Base-by-base conservation (phyloP, 139 green algal species). In the Bryopsis sp. region DNA sequence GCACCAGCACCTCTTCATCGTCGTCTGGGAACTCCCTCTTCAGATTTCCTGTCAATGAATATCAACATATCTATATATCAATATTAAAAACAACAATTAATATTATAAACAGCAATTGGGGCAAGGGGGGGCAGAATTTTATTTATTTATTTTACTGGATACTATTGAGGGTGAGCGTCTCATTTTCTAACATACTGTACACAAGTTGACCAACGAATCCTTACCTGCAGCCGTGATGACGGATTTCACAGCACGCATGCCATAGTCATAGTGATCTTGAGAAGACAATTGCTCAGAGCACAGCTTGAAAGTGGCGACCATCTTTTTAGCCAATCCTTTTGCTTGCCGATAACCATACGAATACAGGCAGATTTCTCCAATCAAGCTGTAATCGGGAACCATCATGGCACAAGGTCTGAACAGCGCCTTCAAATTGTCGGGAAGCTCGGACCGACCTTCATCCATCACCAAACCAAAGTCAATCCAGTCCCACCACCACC, bases 271-370 rank as follows among this genome's bases (percentile, higher is more conserved):
- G 77, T 92, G 86, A 63, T 92, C 85, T 68, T 92, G 78, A 4
- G 67, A 78, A 26, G 78, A 88, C 46, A 92, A 83, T 84, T 92
- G 86, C 78, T 92, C 86, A 3, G 79, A 88, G 82, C 86, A 92
- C n/a, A 92, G 85, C 74, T 87, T 87, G 83, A 91, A 92, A 5
- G 86, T 91, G 33, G 86, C 83, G 57, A 92, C 86, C 85, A 92
- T 92, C 76, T 92, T 92, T 48, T 80, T 70, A 19, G 86, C 83
- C 46, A 91, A 78, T 7, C 73, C 68, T 67, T 77, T 74, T 26
- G 75, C 76, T 58, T 84, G 47, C 32, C 74, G 61, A 79, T 85
- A 90, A 26, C 80, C 84, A 64, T 88, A 91, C 1, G 61, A 80
- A 76, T 85, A 87, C 32, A 91, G 71, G 59, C 68, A 84, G 64